phyloP scores from a whole-genome alignment of 352 stramenopile genomes.

The Thraustotheca clavata region DNA sequence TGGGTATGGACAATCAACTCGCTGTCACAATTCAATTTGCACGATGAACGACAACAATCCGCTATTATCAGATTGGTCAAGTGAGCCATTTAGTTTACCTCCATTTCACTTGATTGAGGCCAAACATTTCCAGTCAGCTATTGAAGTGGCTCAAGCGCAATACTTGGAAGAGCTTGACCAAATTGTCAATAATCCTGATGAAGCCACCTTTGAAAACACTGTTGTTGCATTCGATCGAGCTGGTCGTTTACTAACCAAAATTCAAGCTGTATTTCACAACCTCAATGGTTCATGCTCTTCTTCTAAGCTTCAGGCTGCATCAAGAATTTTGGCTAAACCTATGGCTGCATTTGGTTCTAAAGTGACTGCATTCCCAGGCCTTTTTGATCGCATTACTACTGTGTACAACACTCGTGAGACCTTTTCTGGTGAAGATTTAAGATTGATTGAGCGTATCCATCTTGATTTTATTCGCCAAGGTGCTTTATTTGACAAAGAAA shows the following conservation, averaged over 20 bases:
- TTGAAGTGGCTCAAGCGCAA: conserved; percentile 34
- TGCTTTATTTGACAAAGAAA: conserved; percentile 28
- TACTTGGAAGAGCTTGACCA: conserved; percentile 36
- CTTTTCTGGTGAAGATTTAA: no score
- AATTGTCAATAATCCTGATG: conserved; percentile 31
- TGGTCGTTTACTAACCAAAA: conserved; percentile 28
- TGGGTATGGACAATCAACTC: no score
- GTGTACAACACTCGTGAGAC: no score
- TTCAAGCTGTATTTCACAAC: conserved; percentile 37
- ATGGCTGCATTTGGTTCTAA: no score
- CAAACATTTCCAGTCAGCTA: conserved; percentile 34
- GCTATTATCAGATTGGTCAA: conserved; percentile 35
- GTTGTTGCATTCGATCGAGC: conserved; percentile 40
- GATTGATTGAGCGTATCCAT: no score
- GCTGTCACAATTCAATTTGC: no score
- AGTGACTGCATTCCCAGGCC: no score
- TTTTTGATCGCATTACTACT: no score
- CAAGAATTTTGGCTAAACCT: no score
- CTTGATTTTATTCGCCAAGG: conserved; percentile 27
- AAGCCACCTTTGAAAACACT: conserved; percentile 39
- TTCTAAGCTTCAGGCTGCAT: no score
- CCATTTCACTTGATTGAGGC: conserved; percentile 40
- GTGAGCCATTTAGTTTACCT: conserved; percentile 39
- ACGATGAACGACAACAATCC: conserved; percentile 51
- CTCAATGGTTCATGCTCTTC: conserved; percentile 38